Evolutionary conservation across 2,329 filamentous ascomycete species (phyloP).

Genomic region (Cordyceps farinosa): DNA sequence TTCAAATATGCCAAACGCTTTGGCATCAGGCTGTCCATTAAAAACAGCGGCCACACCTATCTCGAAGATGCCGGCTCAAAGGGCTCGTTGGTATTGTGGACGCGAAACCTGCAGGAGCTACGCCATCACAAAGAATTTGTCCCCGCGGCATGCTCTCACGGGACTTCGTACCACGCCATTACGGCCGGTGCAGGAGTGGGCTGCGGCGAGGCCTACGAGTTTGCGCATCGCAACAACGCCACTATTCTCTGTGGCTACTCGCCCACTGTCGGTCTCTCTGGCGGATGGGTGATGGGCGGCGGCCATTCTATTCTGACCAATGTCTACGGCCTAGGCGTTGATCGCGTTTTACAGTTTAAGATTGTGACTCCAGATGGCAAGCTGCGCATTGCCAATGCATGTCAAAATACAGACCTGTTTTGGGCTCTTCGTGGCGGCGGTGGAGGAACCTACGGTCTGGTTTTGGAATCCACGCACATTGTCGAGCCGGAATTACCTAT

Average conservation of each 20-base stretch:
- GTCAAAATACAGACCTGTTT: slow-evolving; percentile 51
- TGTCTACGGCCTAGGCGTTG: slow-evolving; percentile 50
- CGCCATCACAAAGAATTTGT: slow-evolving; percentile 6
- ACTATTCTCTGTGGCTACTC: slow-evolving; percentile 17
- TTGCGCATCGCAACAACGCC: slow-evolving; percentile 10
- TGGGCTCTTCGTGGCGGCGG: slow-evolving; percentile 54
- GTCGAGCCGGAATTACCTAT: neutral
- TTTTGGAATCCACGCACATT: slow-evolving; percentile 1
- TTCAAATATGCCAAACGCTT: slow-evolving; percentile 15
- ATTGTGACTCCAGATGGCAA: slow-evolving; percentile 46
- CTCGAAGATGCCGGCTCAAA: neutral
- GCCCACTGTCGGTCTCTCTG: slow-evolving; percentile 16
- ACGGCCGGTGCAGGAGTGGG: slow-evolving; percentile 15
- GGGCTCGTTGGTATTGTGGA: slow-evolving; percentile 17
- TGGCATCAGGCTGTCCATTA: slow-evolving; percentile 13
- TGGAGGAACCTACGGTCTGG: slow-evolving; percentile 4
- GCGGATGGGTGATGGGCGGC: slow-evolving; percentile 25
- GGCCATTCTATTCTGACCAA: slow-evolving; percentile 47
- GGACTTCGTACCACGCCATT: slow-evolving; percentile 1
- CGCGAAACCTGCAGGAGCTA: slow-evolving; percentile 13
- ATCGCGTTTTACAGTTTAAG: slow-evolving; percentile 52
- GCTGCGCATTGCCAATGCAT: slow-evolving; percentile 43
- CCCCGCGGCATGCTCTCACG: neutral
- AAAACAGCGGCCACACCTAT: slow-evolving; percentile 16
- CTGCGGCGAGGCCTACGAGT: slow-evolving; percentile 17